Evolutionary conservation across 306 rosid genomes (phyloP).

Genomic region (Rosa multiflora): DNA sequence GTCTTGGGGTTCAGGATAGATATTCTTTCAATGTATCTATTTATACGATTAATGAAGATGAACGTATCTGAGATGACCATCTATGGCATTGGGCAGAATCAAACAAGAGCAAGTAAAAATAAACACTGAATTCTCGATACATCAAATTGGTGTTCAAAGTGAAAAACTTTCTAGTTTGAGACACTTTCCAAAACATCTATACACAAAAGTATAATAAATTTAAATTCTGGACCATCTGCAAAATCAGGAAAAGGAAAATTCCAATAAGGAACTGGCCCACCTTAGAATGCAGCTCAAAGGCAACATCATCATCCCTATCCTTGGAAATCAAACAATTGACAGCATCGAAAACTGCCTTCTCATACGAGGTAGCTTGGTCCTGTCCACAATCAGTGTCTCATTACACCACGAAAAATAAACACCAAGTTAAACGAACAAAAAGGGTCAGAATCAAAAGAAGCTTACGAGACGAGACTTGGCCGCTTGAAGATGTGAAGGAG

Average conservation of each 20-base stretch:
- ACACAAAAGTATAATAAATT: background rate
- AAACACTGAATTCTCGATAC: background rate
- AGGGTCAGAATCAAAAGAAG: background rate
- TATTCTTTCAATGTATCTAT: background rate
- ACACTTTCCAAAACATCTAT: background rate
- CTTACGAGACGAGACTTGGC: conserved; percentile 66
- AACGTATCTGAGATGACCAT: background rate
- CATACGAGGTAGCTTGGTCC: conserved; percentile 84
- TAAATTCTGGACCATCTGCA: background rate
- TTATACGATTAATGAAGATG: background rate
- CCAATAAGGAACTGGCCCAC: conserved; percentile 29
- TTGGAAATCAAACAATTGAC: conserved; percentile 59
- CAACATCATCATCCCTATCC: conserved; percentile 71
- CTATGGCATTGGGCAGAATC: background rate
- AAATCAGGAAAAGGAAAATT: background rate
- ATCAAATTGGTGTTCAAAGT: background rate
- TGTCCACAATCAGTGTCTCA: conserved; percentile 16
- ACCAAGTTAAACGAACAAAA: background rate
- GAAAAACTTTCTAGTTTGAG: background rate
- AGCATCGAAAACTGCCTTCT: conserved; percentile 63
- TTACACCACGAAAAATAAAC: background rate
- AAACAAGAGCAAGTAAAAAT: background rate
- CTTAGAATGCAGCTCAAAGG: conserved; percentile 62
- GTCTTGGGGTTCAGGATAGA: background rate
- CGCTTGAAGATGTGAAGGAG: conserved; percentile 44